phyloP scores from a whole-genome alignment of 345 rosid species.

The Aquilaria sinensis region DNA sequence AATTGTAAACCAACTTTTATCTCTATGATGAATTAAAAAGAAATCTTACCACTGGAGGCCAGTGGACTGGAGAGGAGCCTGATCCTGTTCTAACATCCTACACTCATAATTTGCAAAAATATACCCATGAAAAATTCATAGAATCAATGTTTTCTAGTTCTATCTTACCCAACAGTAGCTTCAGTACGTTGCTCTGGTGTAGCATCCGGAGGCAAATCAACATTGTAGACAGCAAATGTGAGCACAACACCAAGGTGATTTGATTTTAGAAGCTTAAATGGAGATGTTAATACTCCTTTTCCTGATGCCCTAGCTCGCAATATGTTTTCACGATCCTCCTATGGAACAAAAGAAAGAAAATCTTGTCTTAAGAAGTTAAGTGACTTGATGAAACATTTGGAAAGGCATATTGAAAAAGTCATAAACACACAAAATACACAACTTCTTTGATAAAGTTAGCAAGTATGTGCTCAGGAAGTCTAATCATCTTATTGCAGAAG shows the following conservation, averaged over 20 bases:
- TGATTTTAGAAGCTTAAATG: constrained; percentile 88
- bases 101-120: not conserved
- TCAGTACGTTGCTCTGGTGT: constrained; percentile 64
- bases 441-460: not conserved
- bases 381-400: not conserved
- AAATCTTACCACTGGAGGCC: too few species aligned
- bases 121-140: not conserved
- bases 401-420: not conserved
- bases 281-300: constrained; percentile 93
- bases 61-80: too few species aligned
- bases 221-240: constrained; percentile 84
- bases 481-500: too few species aligned
- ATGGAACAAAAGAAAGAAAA: constrained; percentile 12
- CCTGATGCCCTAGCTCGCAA: constrained; percentile 92
- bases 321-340: constrained; percentile 96
- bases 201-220: constrained; percentile 57
- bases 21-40: too few species aligned
- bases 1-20: too few species aligned
- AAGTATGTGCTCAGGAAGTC: not conserved
- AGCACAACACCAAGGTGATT: constrained; percentile 90
- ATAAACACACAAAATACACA: constrained; percentile 1
- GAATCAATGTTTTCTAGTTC: not conserved
- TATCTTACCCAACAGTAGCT: constrained; percentile 72
- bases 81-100: not conserved
- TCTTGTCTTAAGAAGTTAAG: constrained; percentile 3